phyloP scores from a whole-genome alignment of 2,329 filamentous ascomycete genomes.

The Neonectria magnoliae region DNA sequence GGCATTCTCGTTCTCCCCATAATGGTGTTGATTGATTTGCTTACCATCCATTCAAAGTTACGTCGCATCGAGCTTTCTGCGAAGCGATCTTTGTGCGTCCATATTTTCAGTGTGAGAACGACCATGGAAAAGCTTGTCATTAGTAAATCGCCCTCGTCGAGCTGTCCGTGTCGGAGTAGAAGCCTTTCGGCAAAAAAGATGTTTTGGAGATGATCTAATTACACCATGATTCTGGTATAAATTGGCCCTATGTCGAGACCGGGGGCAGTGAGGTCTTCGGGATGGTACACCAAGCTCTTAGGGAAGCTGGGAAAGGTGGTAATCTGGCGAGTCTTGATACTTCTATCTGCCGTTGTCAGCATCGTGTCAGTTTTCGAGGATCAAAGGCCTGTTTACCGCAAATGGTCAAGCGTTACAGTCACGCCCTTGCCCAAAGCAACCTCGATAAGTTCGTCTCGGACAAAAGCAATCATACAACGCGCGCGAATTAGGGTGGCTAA shows the following conservation, averaged over 20 bases:
- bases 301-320: slow-evolving; percentile 11
- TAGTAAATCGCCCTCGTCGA: slow-evolving; percentile 22
- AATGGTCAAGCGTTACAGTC: slow-evolving; percentile 29
- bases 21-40: too few relatives aligned
- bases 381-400: background rate
- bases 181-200: slow-evolving; percentile 24
- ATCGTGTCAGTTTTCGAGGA: background rate
- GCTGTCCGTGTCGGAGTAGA: slow-evolving; percentile 11
- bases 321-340: slow-evolving; percentile 16
- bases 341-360: background rate
- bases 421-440: background rate
- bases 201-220: slow-evolving; percentile 19
- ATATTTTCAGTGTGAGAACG: slow-evolving; percentile 12
- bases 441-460: background rate
- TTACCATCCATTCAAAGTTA: background rate
- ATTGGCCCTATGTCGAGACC: background rate
- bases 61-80: background rate
- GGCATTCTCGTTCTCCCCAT: too few relatives aligned
- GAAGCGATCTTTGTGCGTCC: slow-evolving; percentile 28
- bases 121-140: slow-evolving; percentile 22
- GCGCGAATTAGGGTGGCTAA: background rate
- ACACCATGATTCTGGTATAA: slow-evolving; percentile 14
- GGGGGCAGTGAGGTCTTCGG: slow-evolving; percentile 4
- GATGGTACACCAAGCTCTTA: background rate
- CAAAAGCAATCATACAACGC: background rate